Percentiles rank a stretch among this genome's conserved stretches.
phyloP scores from a whole-genome alignment of 257 asterid genomes.

The Lavandula angustifolia region DNA sequence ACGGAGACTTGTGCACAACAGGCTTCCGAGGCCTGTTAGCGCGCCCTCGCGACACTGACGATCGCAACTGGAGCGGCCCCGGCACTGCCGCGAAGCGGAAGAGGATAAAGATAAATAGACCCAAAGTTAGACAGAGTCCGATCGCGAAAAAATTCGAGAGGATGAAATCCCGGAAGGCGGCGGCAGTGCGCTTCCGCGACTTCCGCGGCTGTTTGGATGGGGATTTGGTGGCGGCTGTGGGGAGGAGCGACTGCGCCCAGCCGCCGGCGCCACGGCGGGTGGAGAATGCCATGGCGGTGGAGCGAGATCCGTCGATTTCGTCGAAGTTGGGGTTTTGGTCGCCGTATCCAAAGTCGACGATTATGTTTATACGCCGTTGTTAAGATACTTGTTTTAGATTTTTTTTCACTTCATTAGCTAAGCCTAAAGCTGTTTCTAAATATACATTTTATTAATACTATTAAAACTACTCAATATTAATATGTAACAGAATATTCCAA shows the following conservation, averaged over 20 bases:
- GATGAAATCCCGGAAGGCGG: constrained; percentile 64
- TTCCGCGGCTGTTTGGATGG: constrained; percentile 62
- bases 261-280: constrained; percentile 84
- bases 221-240: constrained; percentile 49
- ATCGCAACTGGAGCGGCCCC: constrained; percentile 57
- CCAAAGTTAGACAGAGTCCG: constrained; percentile 66
- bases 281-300: constrained; percentile 74
- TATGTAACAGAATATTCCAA: too few species aligned
- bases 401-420: neutral
- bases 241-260: constrained; percentile 76
- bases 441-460: neutral
- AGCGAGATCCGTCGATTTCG: constrained; percentile 33
- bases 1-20: constrained; percentile 45
- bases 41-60: constrained; percentile 46
- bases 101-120: constrained; percentile 62
- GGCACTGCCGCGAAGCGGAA: constrained; percentile 68
- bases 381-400: constrained; percentile 13
- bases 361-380: neutral
- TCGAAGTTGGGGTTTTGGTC: constrained; percentile 15
- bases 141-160: constrained; percentile 73
- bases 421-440: too few species aligned
- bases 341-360: constrained; percentile 22
- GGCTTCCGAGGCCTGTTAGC: constrained; percentile 57
- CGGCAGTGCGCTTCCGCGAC: constrained; percentile 61
- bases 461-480: too few species aligned